Conservation (phyloP, 176 grass and related monocot species). For the Urochloa ruziziensis region DNA sequence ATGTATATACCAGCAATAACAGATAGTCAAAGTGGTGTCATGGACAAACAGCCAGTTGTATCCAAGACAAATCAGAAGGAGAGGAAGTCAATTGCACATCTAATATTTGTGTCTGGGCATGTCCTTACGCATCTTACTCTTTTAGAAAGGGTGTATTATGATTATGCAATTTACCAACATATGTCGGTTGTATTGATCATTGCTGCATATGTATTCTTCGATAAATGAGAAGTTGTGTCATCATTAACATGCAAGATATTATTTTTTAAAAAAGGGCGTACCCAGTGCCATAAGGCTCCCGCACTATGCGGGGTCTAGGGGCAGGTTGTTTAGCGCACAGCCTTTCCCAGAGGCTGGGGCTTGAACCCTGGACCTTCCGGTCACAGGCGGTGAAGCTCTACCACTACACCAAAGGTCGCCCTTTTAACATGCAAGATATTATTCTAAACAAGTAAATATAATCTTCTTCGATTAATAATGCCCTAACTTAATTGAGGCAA, state of each 20-base stretch:
- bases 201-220: not conserved
- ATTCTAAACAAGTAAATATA: not conserved
- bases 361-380: too few relatives aligned
- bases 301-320: too few relatives aligned
- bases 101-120: not conserved
- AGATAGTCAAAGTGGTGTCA: not conserved
- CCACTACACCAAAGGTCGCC: too few relatives aligned
- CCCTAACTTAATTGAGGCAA: not conserved
- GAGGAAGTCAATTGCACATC: not conserved
- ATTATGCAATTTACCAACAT: not conserved
- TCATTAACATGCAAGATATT: too few relatives aligned
- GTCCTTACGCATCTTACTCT: not conserved
- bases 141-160: not conserved
- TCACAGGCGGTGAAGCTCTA: too few relatives aligned
- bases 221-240: too few relatives aligned
- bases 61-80: not conserved
- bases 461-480: not conserved
- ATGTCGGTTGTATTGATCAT: not conserved
- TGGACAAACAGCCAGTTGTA: not conserved
- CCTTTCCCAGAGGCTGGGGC: too few relatives aligned
- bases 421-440: not conserved
- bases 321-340: too few relatives aligned
- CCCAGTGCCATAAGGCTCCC: too few relatives aligned
- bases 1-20: constrained; percentile 11
- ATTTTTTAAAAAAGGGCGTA: too few relatives aligned